Evolutionary conservation across 306 rosid genomes (phyloP), one percentile per base, ranked within the genome.

Genomic region (Lithocarpus polystachyus): DNA sequence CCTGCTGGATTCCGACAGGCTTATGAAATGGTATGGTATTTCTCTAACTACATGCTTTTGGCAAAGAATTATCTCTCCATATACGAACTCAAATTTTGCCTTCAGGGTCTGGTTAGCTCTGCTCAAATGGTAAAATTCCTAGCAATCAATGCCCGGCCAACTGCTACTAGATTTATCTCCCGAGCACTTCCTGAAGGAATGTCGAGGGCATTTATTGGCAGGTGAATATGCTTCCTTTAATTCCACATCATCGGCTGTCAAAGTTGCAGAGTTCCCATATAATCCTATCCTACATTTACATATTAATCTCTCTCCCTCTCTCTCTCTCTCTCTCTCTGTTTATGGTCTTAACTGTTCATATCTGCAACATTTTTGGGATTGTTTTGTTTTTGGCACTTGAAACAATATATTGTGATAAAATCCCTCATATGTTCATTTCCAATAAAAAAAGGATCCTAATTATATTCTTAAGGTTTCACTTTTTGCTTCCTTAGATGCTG

Each of bases 1-100:
- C 99, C 99, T 74, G 99, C 98, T 72, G 99, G 99, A 69, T 85
- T 96, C 69, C 99, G 99, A 26, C 99, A 96, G 85, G 98, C 99
- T 75, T 93, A 91, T 86, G 99, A 96, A 88, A 90, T 96, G 99
- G 98, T 96, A 73, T 73, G 22, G 71, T 80, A 60, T 28, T 79
- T 79, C 78, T 79, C 43, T 26, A 60, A 19, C 33, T 56, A 51
- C 64, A 75, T 54, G 65, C 68, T 86, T 81, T 82, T 76, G 71
- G 29, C 5, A 81, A 80, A 76, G 56, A 53, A 74, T 71, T 67
- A 23, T 82, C 15, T 70, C 52, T 68, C 77, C 28, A 6, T 61
- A 65, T 80, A 40, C 90, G 85, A 84, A 91, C 76, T 75, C 23
- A 82, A 26, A 61, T 72, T 45, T 79, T 77, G 73, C 45, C 68